Base-by-base conservation (phyloP, 441 rosid species). In the Corymbia citriodora region DNA sequence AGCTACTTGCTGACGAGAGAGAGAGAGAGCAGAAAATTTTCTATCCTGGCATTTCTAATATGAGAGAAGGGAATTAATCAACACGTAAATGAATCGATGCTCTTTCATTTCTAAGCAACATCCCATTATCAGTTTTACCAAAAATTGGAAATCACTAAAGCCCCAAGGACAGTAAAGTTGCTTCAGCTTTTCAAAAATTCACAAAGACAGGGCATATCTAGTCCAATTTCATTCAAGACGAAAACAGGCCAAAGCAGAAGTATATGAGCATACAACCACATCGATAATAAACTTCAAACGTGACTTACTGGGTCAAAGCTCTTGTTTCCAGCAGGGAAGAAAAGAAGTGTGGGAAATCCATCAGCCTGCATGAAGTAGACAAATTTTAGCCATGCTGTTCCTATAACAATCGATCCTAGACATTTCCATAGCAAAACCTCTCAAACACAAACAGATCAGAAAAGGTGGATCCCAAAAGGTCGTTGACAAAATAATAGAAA, bases 271-370 rank as follows among this genome's bases (percentile, higher is more conserved):
- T 70, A 15, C 33, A 16, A 21, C 54, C 48, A 57, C 29, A 33
- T 27, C 10, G 10, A 55, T 31, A 21, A 86, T 81, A 68, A 87
- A 36, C 15, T 90, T 29, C 23, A 40, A 17, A 59, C 63, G 83
- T 88, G 79, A 92, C 97, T 95, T 94, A 98, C 99, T 9, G 99
- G 99, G 88, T 98, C 98, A 86, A 95, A 96, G 92, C 98, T 96
- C 94, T 96, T 98, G 95, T 97, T 98, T 90, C 99, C 99, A 21
- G 99, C 99, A 55, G 99, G 99, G 94, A 95, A 98, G 96, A 98
- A 98, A 87, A 98, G 95, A 91, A 98, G 92, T 33, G 99, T 96
- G 55, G 99, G 99, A 93, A 97, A 98, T 16, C 99, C 99, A 88
- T 97, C 99, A 1, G 97, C 90, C 99, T 98, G 96, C 92, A 93